These are phyloP conservation scores for Colletotrichum graminicola DNA, from an alignment of 2,329 filamentous ascomycete species.

Conservation along the genomic window DNA sequence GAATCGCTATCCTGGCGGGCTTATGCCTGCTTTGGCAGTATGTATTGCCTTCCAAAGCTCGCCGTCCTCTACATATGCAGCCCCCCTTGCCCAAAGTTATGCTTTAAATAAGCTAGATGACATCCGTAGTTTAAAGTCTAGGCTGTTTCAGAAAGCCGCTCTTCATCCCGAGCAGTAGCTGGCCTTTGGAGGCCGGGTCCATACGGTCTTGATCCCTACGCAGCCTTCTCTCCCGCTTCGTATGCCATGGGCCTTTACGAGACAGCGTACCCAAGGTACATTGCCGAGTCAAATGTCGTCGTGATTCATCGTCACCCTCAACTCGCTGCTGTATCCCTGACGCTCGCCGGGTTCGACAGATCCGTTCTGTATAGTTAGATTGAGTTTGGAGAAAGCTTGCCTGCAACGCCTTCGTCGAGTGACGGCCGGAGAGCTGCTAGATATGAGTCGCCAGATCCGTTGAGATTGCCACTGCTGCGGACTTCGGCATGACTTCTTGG, in stretches of 20 bases:
- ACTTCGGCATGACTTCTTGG: neutral
- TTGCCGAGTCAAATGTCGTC: neutral
- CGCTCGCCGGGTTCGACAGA: slow-evolving; percentile 46
- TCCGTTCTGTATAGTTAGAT: slow-evolving; percentile 53
- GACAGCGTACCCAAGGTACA: neutral
- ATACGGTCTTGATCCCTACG: too few relatives aligned
- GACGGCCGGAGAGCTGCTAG: slow-evolving; percentile 21
- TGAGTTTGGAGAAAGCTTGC: slow-evolving; percentile 45
- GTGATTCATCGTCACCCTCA: neutral
- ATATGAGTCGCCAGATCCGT: slow-evolving; percentile 30
- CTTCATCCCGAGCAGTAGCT: neutral
- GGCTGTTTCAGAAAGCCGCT: neutral
- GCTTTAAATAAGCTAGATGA: neutral
- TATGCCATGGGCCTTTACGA: too few relatives aligned
- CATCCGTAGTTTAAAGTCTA: neutral
- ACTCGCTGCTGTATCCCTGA: slow-evolving; percentile 44
- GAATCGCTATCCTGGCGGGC: neutral
- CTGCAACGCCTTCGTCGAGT: slow-evolving; percentile 13
- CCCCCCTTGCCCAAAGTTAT: neutral
- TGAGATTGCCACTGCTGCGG: slow-evolving; percentile 41
- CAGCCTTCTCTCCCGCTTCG: neutral
- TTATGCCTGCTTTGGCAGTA: neutral
- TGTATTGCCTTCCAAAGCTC: neutral
- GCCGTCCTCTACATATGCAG: neutral
- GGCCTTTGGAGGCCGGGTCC: neutral